Percentiles rank a stretch among this genome's conserved stretches.
Evolutionary conservation across 164 flowering plant genomes (phyloP).

Genomic region (Liquidambar formosana): DNA sequence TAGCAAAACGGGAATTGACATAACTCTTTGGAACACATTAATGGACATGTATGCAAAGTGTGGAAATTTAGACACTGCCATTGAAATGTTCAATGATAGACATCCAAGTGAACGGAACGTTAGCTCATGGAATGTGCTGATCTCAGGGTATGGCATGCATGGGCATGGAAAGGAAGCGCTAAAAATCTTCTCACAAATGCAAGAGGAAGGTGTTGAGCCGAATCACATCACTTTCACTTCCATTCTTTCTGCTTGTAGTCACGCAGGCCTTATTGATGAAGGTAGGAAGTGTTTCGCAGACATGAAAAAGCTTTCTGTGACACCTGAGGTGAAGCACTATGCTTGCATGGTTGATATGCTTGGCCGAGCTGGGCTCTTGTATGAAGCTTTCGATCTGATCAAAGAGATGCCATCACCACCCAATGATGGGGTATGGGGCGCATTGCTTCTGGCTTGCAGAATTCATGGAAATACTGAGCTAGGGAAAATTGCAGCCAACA

Average conservation of each 20-base stretch:
- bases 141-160: constrained; percentile 48
- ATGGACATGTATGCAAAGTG: constrained; percentile 55
- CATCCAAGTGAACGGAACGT: constrained; percentile 22
- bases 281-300: constrained; percentile 42
- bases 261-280: constrained; percentile 43
- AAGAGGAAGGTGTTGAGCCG: constrained; percentile 38
- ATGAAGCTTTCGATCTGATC: constrained; percentile 39
- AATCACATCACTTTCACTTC: constrained; percentile 45
- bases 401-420: constrained; percentile 38
- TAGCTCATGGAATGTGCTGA: constrained; percentile 46
- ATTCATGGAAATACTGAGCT: no score
- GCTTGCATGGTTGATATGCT: constrained; percentile 58
- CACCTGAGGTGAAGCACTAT: constrained; percentile 38
- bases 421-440: constrained; percentile 45
- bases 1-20: constrained; percentile 21
- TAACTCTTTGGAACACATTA: constrained; percentile 38
- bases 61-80: constrained; percentile 40
- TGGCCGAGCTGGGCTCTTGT: constrained; percentile 41
- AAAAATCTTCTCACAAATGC: constrained; percentile 31
- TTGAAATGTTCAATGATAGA: constrained; percentile 28
- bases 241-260: constrained; percentile 50
- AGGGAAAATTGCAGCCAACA: constrained; percentile 42
- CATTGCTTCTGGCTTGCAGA: constrained; percentile 54
- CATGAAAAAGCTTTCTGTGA: constrained; percentile 27
- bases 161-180: constrained; percentile 42